Conservation (phyloP, 2,329 filamentous ascomycete genomes). For the Chrysosporium keratinophilum region DNA sequence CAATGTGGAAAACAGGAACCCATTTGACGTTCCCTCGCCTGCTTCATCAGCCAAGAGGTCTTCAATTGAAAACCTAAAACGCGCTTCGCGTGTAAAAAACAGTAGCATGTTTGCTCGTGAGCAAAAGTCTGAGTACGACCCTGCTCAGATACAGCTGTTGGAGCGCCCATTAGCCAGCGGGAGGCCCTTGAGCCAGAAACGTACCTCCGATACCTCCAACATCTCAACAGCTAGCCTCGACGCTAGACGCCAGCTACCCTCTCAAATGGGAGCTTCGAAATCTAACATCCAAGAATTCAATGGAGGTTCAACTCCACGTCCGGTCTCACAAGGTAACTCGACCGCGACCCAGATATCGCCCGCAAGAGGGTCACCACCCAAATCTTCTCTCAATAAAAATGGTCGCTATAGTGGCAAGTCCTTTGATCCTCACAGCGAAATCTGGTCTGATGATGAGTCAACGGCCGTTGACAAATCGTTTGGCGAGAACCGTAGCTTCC, state of each 20-base stretch:
- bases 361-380: conserved; percentile 71
- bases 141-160: conserved; percentile 61
- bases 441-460: conserved; percentile 58
- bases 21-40: conserved; percentile 49
- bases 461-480: conserved; percentile 49
- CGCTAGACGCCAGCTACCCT: conserved; percentile 17
- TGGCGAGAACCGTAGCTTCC: conserved; percentile 56
- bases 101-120: conserved; percentile 94
- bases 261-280: conserved; percentile 15
- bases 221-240: conserved; percentile 36
- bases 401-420: conserved; percentile 52
- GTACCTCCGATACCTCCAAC: conserved; percentile 59
- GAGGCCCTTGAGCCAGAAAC: conserved; percentile 45
- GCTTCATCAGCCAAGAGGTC: conserved; percentile 63
- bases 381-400: conserved; percentile 70
- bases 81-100: conserved; percentile 90
- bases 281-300: conserved; percentile 16
- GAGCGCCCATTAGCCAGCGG: conserved; percentile 67
- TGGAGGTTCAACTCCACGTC: conserved; percentile 1
- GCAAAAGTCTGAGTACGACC: conserved; percentile 86
- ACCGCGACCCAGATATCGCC: conserved; percentile 41
- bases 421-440: conserved; percentile 58
- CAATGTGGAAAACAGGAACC: conserved; percentile 58
- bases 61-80: conserved; percentile 91
- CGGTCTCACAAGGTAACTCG: conserved; percentile 12